phyloP scores from a whole-genome alignment of 208 protist genomes.

The Vickermania ingenoplastis region DNA sequence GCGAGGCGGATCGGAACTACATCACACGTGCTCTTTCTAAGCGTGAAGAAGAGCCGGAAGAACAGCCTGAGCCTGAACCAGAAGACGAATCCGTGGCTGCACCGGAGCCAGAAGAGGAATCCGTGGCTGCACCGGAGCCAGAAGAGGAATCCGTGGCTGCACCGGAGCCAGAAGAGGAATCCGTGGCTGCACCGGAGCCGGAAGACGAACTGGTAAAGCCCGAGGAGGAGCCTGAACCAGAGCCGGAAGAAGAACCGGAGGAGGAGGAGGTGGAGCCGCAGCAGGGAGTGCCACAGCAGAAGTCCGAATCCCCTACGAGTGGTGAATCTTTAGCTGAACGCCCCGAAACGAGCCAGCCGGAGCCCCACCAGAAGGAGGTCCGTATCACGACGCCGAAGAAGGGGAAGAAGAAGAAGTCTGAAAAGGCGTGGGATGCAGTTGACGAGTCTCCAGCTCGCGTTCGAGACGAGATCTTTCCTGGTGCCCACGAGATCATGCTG shows the following conservation, averaged over 20 bases:
- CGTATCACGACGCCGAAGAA: neutral
- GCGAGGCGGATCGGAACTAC: neutral
- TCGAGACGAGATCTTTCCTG: neutral
- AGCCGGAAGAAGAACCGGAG: neutral
- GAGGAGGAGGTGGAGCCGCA: neutral
- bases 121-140: neutral
- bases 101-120: neutral
- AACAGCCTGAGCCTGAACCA: neutral
- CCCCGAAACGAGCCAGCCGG: neutral
- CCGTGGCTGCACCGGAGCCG: neutral
- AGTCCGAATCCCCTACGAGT: no score
- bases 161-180: neutral
- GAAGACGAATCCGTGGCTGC: neutral
- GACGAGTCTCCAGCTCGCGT: neutral
- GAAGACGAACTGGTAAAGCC: neutral
- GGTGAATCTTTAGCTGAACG: no score
- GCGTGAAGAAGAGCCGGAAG: neutral
- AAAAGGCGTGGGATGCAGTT: neutral
- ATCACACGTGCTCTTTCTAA: no score
- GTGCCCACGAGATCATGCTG: neutral
- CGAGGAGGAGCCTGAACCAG: neutral
- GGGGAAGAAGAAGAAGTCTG: neutral
- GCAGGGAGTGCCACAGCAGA: neutral
- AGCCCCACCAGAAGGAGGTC: neutral
- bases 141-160: neutral